Base-by-base conservation (phyloP, 306 rosid species). In the Styphnolobium japonicum region DNA sequence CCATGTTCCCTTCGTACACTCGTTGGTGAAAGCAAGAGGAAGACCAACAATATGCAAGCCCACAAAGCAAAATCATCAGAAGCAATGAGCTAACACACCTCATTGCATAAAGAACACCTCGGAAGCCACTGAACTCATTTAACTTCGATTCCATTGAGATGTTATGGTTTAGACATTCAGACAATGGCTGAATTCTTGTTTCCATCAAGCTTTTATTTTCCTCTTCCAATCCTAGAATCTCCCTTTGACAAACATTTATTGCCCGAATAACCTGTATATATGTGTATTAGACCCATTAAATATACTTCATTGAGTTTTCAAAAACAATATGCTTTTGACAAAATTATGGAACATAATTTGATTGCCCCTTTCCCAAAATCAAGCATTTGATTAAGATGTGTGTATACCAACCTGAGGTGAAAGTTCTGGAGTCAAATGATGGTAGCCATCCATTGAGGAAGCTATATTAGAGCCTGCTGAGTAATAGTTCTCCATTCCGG, bases 71-170 rank as follows among this genome's bases (percentile, higher is more conserved):
- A 66, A 91, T 87, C 85, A 84, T 81, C 53, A 91, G 52, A 21
- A 91, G 90, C 76, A 91, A 76, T 3, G 96, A 89, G 33, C 85
- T 89, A 6, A 87, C 86, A 29, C 63, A 89, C 84, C 83, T 87
- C 89, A 89, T 83, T 78, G 91, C 93, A 14, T 83, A 84, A 49
- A 91, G 89, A 46, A 84, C 91, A 5, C 96, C 96, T 33, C 93
- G 33, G 53, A 91, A 91, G 12, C 96, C 96, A 31, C 83, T 87
- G 81, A 87, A 91, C 11, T 88, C 92, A 22, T 87, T 91, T 51
- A 82, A 48, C 79, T 86, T 91, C 2, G 93, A 91, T 63, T 77
- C 86, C 55, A 65, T 67, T 0, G 82, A 74, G 16, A 81, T 48
- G 71, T 39, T 80, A 56, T 70, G 79, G 5, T 82, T 82, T 10